phyloP scores from a whole-genome alignment of 352 stramenopile genomes.

The Phytophthora capsici region DNA sequence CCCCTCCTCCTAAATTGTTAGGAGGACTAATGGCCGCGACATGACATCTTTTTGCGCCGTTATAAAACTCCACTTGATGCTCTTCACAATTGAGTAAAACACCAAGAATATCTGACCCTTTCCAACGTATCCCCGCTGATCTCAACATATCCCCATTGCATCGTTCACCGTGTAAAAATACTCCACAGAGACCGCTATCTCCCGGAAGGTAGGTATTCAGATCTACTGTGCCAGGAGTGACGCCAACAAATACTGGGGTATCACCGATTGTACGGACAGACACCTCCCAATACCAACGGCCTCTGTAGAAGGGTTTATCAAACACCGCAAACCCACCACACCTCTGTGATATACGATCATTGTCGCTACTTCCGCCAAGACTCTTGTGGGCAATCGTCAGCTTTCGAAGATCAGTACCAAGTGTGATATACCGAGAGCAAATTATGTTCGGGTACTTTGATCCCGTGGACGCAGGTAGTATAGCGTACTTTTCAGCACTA shows the following conservation, averaged over 20 bases:
- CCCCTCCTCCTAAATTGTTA: constrained; percentile 23
- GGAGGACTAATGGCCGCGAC: constrained; percentile 36
- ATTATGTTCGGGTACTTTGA: constrained; percentile 77
- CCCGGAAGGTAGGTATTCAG: constrained; percentile 51
- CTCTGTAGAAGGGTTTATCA: constrained; percentile 60
- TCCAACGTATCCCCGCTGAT: constrained; percentile 39
- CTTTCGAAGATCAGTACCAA: constrained; percentile 71
- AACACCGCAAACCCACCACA: constrained; percentile 70
- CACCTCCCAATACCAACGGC: constrained; percentile 87
- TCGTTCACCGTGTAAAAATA: constrained; percentile 53
- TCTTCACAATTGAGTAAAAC: constrained; percentile 73
- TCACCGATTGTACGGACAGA: constrained; percentile 56
- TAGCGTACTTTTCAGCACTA: constrained; percentile 48
- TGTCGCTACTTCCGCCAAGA: constrained; percentile 18
- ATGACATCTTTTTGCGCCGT: constrained; percentile 41
- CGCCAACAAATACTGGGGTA: constrained; percentile 75
- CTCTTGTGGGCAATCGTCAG: constrained; percentile 60
- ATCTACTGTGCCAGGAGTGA: constrained; percentile 59
- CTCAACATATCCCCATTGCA: constrained; percentile 18
- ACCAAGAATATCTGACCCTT: constrained; percentile 45
- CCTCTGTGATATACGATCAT: neutral
- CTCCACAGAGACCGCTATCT: constrained; percentile 28
- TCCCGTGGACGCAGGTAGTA: constrained; percentile 61
- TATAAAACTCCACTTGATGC: constrained; percentile 71
- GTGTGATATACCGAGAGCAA: constrained; percentile 63